phyloP scores from a whole-genome alignment of 768 basidiomycete genomes.

The Candolleomyces efflorescens region DNA sequence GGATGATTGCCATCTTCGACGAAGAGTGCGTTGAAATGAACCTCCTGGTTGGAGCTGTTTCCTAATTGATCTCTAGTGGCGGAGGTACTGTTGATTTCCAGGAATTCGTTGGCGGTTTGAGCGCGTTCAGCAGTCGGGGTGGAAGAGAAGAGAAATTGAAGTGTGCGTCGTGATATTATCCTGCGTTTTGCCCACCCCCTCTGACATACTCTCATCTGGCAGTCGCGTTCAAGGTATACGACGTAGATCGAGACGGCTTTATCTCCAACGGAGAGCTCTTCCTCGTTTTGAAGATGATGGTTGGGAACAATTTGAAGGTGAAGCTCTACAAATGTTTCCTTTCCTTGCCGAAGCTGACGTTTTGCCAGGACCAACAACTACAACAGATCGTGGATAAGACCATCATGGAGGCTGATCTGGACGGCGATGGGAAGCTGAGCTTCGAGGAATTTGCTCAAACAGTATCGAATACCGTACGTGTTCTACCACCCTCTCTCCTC shows the following conservation, averaged over 20 bases:
- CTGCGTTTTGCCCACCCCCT: background rate
- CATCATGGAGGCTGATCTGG: conserved; percentile 99
- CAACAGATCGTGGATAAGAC: conserved; percentile 99
- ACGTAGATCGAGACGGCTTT: conserved; percentile 95
- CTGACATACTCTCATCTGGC: background rate
- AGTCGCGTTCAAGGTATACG: conserved; percentile 99
- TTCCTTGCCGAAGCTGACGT: too few relatives aligned
- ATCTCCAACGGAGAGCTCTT: conserved; percentile 99
- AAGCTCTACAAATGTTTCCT: conserved; percentile 1
- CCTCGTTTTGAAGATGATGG: conserved; percentile 99
- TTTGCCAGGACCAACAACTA: conserved; percentile 84
- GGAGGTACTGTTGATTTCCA: conserved; percentile 99
- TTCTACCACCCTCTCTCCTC: background rate
- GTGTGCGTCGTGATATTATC: conserved; percentile 53
- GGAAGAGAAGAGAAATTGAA: conserved; percentile 94
- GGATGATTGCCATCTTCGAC: conserved; percentile 99
- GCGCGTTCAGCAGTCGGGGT: conserved; percentile 96
- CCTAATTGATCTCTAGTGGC: conserved; percentile 50
- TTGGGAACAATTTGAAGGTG: conserved; percentile 97
- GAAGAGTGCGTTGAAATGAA: conserved; percentile 75
- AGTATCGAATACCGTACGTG: conserved; percentile 90
- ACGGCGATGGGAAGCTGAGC: conserved; percentile 94
- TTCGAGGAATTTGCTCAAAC: conserved; percentile 97
- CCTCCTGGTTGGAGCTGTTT: background rate
- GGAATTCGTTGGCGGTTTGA: conserved; percentile 96